Base-by-base conservation (phyloP, 306 rosid genomes). In the Psophocarpus tetragonolobus region DNA sequence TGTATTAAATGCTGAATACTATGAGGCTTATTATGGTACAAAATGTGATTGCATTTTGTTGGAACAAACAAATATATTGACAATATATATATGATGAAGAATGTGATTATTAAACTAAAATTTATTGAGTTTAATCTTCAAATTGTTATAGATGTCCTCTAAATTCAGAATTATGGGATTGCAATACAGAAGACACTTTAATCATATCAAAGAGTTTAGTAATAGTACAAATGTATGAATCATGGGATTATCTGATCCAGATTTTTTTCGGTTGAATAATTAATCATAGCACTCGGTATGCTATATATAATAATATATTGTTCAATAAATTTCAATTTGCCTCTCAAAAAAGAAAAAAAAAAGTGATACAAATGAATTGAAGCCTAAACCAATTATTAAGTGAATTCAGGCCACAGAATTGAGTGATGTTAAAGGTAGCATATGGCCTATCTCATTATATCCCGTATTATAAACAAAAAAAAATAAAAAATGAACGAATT, bases 351-450 rank as follows among this genome's bases (percentile, higher is more conserved):
- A 12, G 18, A 50, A 0, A 36, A 7, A n/a, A 5, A 6, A 0
- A 18, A n/a, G n/a, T n/a, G n/a, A n/a, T n/a, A n/a, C n/a, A n/a
- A n/a, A n/a, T n/a, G n/a, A n/a, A 3, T 7, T 23, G 51, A 27
- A 42, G 78, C 81, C 81, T 53, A 65, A 73, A 67, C 45, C 66
- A 60, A 32, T 9, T 17, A 68, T 77, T 47, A 81, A 36, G 58
- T 11, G 48, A 81, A 73, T 85, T 44, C 56, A 81, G 83, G 83
- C 85, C 44, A 68, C 75, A 33, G 13, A 81, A 62, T 56, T 68
- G 73, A 54, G 81, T 45, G 73, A 51, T 74, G 69, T 83, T 67
- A 69, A 48, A 35, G 48, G 80, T 27, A 71, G 12, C 56, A 51
- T 53, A 61, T 50, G 83, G 45, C 41, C 30, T 72, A 44, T 79